Evolutionary conservation across 2,329 filamentous ascomycete species (phyloP).

Genomic region (Verticillium zaregamsianum): DNA sequence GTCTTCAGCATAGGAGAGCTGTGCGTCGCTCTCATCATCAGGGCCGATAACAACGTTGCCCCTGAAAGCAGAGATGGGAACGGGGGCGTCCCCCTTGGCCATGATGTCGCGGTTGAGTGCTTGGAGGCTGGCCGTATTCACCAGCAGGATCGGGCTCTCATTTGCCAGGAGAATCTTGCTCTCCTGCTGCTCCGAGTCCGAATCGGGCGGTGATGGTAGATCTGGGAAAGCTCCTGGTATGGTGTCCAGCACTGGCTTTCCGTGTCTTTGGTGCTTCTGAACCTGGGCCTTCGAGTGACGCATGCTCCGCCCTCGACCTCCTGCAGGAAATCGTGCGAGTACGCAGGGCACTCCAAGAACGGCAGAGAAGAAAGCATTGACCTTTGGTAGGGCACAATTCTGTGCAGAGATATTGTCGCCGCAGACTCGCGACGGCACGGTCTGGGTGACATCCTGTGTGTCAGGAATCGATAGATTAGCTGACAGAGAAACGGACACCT

Average conservation of each 20-base stretch:
- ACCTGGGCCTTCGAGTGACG: constrained; percentile 71
- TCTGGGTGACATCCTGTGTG: constrained; percentile 28
- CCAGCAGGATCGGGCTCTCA: constrained; percentile 85
- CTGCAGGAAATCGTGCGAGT: constrained; percentile 77
- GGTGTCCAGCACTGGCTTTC: not conserved
- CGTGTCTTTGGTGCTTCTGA: constrained; percentile 46
- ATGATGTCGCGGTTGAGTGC: constrained; percentile 71
- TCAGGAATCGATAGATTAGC: constrained; percentile 58
- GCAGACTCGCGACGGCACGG: constrained; percentile 66
- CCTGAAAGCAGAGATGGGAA: constrained; percentile 73
- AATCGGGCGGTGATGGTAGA: constrained; percentile 53
- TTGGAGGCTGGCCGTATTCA: constrained; percentile 76
- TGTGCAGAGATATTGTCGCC: constrained; percentile 72
- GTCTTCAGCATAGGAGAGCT: constrained; percentile 73
- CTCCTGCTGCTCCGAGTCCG: constrained; percentile 41
- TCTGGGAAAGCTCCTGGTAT: constrained; percentile 53
- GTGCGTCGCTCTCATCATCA: constrained; percentile 27
- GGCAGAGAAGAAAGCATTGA: constrained; percentile 74
- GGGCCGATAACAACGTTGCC: constrained; percentile 78
- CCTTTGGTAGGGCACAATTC: constrained; percentile 60
- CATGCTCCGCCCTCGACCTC: constrained; percentile 52
- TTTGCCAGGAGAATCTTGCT: constrained; percentile 77
- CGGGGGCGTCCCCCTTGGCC: constrained; percentile 51
- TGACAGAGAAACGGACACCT: constrained; percentile 59
- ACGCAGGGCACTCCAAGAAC: constrained; percentile 75